Conservation (phyloP, 1,284 basidiomycete genomes). For the Ganoderma leucocontextum region DNA sequence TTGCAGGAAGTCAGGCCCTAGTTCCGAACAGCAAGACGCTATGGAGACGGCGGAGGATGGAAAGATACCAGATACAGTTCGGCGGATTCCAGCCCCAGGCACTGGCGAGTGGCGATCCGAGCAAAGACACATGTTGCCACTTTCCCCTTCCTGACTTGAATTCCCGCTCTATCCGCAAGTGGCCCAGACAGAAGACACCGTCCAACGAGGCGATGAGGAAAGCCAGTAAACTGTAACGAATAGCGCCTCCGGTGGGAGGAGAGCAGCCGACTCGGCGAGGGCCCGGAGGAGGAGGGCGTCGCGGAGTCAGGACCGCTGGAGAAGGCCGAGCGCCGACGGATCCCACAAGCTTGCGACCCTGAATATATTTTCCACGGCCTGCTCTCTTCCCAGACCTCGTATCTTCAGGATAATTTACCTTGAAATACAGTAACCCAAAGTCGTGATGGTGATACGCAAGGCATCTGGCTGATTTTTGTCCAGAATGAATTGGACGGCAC, state of each 20-base stretch:
- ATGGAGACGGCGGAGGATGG: constrained; percentile 16
- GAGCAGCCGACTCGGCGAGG: constrained; percentile 17
- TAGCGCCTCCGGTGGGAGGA: constrained; percentile 3
- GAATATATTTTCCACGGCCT: constrained; percentile 29
- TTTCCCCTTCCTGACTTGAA: constrained; percentile 4
- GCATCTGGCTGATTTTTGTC: constrained; percentile 5
- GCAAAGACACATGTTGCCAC: background rate
- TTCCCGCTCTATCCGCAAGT: constrained; percentile 2
- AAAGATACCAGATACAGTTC: constrained; percentile 5
- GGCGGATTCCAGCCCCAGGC: constrained; percentile 18
- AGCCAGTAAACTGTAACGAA: background rate
- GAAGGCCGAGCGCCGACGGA: constrained; percentile 22
- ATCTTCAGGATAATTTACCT: constrained; percentile 8
- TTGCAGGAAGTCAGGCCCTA: constrained; percentile 3
- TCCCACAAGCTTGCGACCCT: constrained; percentile 31
- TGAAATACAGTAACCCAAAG: constrained; percentile 7
- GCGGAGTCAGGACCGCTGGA: constrained; percentile 31
- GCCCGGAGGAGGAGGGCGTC: constrained; percentile 8
- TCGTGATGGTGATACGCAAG: constrained; percentile 16
- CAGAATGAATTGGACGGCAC: constrained; percentile 26
- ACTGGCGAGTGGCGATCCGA: constrained; percentile 16
- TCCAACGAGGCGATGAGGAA: background rate
- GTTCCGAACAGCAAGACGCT: constrained; percentile 7
- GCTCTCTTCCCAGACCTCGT: background rate
- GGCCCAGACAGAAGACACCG: constrained; percentile 1